Percentiles rank a stretch among this genome's conserved stretches.
Evolutionary conservation across 371 early-diverging fungal genomes (phyloP).

Genomic region (Funneliformis caledonium): DNA sequence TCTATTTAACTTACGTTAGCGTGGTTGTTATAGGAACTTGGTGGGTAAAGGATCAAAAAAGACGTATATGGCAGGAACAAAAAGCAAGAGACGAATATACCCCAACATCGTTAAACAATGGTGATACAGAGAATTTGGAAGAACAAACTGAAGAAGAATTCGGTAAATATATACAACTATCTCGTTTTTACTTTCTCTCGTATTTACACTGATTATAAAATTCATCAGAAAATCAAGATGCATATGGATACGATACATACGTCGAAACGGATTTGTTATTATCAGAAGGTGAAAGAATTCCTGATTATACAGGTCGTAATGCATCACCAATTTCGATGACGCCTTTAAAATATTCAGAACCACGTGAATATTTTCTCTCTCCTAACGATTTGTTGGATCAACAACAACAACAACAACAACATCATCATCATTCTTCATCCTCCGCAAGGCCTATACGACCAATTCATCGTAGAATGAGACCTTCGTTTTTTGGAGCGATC

Average conservation of each 20-base stretch:
- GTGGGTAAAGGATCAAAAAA: conserved; percentile 47
- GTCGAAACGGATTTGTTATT: conserved; percentile 25
- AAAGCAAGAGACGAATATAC: conserved; percentile 55
- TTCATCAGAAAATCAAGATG: conserved; percentile 25
- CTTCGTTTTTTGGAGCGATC: conserved; percentile 42
- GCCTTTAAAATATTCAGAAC: neutral
- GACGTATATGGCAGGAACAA: conserved; percentile 49
- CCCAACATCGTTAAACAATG: conserved; percentile 44
- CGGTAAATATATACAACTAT: conserved; percentile 48
- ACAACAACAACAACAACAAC: neutral
- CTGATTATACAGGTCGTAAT: neutral
- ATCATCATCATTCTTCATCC: neutral
- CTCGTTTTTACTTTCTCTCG: neutral
- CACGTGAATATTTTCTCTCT: neutral
- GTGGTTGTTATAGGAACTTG: conserved; percentile 64
- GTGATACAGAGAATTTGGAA: conserved; percentile 24
- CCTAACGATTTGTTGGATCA: no score
- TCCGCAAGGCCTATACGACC: conserved; percentile 8
- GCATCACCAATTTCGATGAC: neutral
- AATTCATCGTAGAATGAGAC: conserved; percentile 39
- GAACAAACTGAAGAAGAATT: conserved; percentile 50
- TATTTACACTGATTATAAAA: neutral
- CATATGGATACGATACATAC: conserved; percentile 31
- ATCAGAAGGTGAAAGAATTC: conserved; percentile 7
- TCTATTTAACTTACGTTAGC: conserved; percentile 62